Percentiles rank a stretch among this genome's conserved stretches.
Evolutionary conservation across 176 grass and related monocot genomes (phyloP).

Genomic region (Carex parvula): DNA sequence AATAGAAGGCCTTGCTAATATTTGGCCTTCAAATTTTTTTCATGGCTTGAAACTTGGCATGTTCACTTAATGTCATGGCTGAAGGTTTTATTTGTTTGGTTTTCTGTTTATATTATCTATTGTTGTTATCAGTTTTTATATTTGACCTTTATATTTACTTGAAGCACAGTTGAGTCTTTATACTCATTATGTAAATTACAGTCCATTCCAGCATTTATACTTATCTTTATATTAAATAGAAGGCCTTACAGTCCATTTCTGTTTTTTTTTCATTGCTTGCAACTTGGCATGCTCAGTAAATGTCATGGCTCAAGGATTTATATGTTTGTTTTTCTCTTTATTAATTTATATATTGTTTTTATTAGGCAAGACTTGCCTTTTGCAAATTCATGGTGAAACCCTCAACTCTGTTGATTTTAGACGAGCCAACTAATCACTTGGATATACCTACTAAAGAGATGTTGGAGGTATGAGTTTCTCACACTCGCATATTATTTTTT

Average conservation of each 20-base stretch:
- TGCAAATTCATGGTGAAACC: slow-evolving; percentile 99
- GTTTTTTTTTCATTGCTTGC: background rate
- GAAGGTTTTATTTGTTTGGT: no score
- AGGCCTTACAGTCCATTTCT: background rate
- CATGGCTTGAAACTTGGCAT: no score
- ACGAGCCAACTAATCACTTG: slow-evolving; percentile 99
- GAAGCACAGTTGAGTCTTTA: background rate
- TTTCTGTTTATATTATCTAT: no score
- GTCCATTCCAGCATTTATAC: background rate
- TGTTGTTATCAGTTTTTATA: background rate
- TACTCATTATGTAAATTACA: background rate
- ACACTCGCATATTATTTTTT: background rate
- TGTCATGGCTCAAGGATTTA: background rate
- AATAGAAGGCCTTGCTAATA: no score
- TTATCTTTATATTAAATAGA: background rate
- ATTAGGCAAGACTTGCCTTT: slow-evolving; percentile 88
- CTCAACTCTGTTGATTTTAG: slow-evolving; percentile 90
- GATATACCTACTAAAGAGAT: slow-evolving; percentile 99
- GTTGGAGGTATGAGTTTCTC: slow-evolving; percentile 67
- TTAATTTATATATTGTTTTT: slow-evolving; percentile 6
- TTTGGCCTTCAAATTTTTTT: no score
- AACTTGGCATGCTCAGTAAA: background rate
- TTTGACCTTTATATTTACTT: background rate
- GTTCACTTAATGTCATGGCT: no score
- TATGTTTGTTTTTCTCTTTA: slow-evolving; percentile 12